Base-by-base conservation (phyloP, 176 grass and related monocot genomes). In the Chloris gayana region DNA sequence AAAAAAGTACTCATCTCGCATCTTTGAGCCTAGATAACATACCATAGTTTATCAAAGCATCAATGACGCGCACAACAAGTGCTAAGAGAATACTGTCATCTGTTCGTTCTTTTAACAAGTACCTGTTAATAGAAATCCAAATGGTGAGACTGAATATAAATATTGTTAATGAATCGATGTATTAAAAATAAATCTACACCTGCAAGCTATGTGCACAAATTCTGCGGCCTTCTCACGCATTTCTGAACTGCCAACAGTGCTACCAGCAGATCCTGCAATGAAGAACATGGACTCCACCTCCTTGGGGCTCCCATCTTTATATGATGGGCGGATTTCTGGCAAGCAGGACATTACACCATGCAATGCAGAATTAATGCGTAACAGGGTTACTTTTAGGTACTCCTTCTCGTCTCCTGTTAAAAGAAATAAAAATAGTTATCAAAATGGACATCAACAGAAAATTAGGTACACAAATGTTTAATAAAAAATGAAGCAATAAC, bases 321-420 rank as follows among this genome's bases (percentile, higher is more conserved):
- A 87, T 74, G 87, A 91, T 27, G 92, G 95, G 11, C 75, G 86
- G 85, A 98, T 85, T 87, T 95, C 95, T 80, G 95, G 95, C 37
- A 98, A 93, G 84, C 92, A 98, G 59, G 95, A 95, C 92, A 98
- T 98, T 79, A 94, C 92, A 78, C 95, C 95, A 83, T 91, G 89
- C 80, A 98, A 89, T 85, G 88, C 82, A 81, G 95, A 98, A 76
- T 89, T 76, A 75, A 98, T 95, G 56, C 95, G 90, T 69, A 98
- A 86, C 67, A 98, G 86, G 10, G 95, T 98, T 79, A 95, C 86
- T 84, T 98, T 98, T 70, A 98, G 91, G 75, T 87, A 88, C 74
- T 98, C 95, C 86, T 98, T 98, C 75, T 91, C 92, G 64, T 93
- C 80, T 77, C 95, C 95, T 98, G 75, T 69, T 31, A 73, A 89